Conservation (phyloP, 805 yeast genomes). For the Debaryomyces tyrocola region DNA sequence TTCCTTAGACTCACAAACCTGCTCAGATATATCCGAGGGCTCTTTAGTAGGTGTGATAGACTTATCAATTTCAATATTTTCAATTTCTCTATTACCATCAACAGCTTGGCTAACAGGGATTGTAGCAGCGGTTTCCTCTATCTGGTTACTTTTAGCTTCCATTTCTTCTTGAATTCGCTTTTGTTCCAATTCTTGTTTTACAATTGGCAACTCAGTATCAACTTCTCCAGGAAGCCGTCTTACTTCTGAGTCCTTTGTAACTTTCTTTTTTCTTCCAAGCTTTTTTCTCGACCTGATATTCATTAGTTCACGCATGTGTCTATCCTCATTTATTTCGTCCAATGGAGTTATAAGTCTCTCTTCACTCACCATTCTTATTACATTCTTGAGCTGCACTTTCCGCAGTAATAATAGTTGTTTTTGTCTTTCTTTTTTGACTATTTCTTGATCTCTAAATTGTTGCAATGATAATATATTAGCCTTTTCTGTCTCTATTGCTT, state of each 20-base stretch:
- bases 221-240: slow-evolving; percentile 35
- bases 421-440: slow-evolving; percentile 74
- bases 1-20: not conserved
- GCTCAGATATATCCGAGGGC: not conserved
- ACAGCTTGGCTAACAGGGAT: not conserved
- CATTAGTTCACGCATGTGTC: slow-evolving; percentile 36
- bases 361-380: slow-evolving; percentile 51
- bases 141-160: slow-evolving; percentile 4
- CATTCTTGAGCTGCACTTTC: slow-evolving; percentile 59
- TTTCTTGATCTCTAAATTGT: slow-evolving; percentile 80
- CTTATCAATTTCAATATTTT: not conserved
- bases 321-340: slow-evolving; percentile 57
- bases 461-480: slow-evolving; percentile 72
- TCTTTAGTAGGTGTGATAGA: not conserved
- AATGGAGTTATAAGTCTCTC: slow-evolving; percentile 58
- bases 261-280: slow-evolving; percentile 45
- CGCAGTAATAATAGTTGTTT: slow-evolving; percentile 68
- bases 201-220: slow-evolving; percentile 25
- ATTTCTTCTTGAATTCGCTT: slow-evolving; percentile 18
- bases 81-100: not conserved
- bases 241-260: slow-evolving; percentile 5
- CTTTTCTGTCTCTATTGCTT: slow-evolving; percentile 84
- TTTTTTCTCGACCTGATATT: slow-evolving; percentile 40
- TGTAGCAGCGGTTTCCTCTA: not conserved
- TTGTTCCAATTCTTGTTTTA: slow-evolving; percentile 25